Percentiles rank a stretch among this genome's conserved stretches.
Conservation (phyloP, 2,329 filamentous ascomycete genomes). For the Aspergillus thermomutatus region DNA sequence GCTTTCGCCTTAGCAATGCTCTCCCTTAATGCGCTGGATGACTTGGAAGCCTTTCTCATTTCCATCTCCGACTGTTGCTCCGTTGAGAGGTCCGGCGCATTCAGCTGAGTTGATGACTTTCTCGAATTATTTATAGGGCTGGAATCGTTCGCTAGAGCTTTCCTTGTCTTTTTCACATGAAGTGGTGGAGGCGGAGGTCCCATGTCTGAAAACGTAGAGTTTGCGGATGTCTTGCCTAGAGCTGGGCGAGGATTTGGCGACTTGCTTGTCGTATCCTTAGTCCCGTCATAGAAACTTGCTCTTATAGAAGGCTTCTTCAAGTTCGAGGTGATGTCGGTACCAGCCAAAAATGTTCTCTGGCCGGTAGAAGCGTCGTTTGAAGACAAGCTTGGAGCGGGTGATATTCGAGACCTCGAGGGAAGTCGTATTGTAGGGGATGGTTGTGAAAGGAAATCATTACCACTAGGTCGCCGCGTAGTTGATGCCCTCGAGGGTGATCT, state of each 20-base stretch:
- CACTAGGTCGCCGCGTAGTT: constrained; percentile 50
- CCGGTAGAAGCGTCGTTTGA: constrained; percentile 14
- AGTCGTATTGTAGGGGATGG: constrained; percentile 30
- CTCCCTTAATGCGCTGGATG: constrained; percentile 77
- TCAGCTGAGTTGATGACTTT: constrained; percentile 29
- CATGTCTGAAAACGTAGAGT: constrained; percentile 45
- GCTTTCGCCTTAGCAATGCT: constrained; percentile 93
- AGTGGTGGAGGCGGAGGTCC: constrained; percentile 30
- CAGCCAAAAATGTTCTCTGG: constrained; percentile 7
- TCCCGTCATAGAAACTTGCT: constrained; percentile 31
- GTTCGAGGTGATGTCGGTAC: constrained; percentile 22
- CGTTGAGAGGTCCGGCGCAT: constrained; percentile 25
- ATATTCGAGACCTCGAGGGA: constrained; percentile 31
- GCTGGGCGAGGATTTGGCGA: constrained; percentile 53
- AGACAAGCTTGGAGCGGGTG: constrained; percentile 21
- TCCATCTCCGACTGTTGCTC: constrained; percentile 31
- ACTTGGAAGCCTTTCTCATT: constrained; percentile 55
- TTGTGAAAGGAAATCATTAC: constrained; percentile 49
- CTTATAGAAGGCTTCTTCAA: constrained; percentile 20
- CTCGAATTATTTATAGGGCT: constrained; percentile 32
- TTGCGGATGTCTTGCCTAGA: constrained; percentile 53
- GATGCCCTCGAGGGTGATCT: constrained; percentile 39
- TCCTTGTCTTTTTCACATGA: constrained; percentile 39
- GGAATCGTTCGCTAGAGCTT: constrained; percentile 29
- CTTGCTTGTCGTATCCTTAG: constrained; percentile 48